Conservation (phyloP, 2,329 filamentous ascomycete species). For the Scopulariopsis brevicaulis region DNA sequence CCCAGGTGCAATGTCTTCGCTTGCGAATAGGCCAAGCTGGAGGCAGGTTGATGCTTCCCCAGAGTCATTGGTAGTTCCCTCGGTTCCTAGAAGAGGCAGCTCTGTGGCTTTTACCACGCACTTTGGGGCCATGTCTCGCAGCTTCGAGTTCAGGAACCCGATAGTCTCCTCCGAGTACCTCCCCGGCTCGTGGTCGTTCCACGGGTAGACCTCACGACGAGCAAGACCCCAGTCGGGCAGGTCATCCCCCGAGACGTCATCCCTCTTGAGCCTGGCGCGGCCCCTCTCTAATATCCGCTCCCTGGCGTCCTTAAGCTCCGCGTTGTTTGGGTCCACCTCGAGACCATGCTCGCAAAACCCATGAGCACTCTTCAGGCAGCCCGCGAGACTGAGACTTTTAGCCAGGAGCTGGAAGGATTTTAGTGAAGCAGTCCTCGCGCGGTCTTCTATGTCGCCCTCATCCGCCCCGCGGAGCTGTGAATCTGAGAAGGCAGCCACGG, state of each 20-base stretch:
- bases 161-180: conserved; percentile 60
- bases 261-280: conserved; percentile 31
- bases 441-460: conserved; percentile 5
- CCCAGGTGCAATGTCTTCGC: conserved; percentile 64
- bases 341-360: conserved; percentile 55
- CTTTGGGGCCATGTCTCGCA: conserved; percentile 63
- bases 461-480: conserved; percentile 10
- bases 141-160: conserved; percentile 56
- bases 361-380: conserved; percentile 56
- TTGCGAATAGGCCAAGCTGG: conserved; percentile 87
- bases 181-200: conserved; percentile 58
- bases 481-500: conserved; percentile 38
- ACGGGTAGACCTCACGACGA: conserved; percentile 59
- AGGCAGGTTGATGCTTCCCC: conserved; percentile 45
- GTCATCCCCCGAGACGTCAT: conserved; percentile 35
- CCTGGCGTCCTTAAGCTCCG: conserved; percentile 41
- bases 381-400: conserved; percentile 48
- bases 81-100: conserved; percentile 55
- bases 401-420: conserved; percentile 49
- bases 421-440: conserved; percentile 37
- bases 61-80: conserved; percentile 24
- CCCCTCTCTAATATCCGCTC: conserved; percentile 41
- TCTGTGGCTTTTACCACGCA: conserved; percentile 68
- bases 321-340: conserved; percentile 38
- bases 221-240: conserved; percentile 62